Evolutionary conservation across 2,329 filamentous ascomycete species (phyloP), one percentile per base, ranked within the genome.

Genomic region (Pseudonectria foliicola): DNA sequence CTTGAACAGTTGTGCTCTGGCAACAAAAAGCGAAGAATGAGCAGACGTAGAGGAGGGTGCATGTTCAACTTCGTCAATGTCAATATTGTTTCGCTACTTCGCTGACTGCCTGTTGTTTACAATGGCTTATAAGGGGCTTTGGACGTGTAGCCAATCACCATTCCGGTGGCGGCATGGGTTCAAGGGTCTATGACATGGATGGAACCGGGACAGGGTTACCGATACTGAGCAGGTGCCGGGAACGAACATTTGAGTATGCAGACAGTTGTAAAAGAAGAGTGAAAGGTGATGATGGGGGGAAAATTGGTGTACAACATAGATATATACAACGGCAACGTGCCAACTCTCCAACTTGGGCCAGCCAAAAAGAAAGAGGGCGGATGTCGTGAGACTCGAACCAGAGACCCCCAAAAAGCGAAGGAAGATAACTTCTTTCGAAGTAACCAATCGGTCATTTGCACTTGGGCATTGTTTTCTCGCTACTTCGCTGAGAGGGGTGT

Each of bases 401-500:
- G n/a, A n/a, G n/a, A n/a, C n/a, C n/a, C n/a, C n/a, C 18, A 42
- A 42, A 42, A 42, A 40, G 40, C 37, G 40, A 42, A 39, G 37
- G 15, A 23, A 13, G 40, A 37, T 40, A 40, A 37, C 40, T 40
- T 26, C 23, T 34, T 44, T 7, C 10, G 25, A 21, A 21, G 5
- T 21, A 8, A 21, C 18, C 18, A 8, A 6, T 21, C 5, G 8
- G 18, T 21, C 18, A 8, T n/a, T n/a, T n/a, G n/a, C n/a, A n/a
- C n/a, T n/a, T n/a, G 18, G 8, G 5, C 18, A 21, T 21, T 8
- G 8, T 21, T 6, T 21, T 21, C 18, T 21, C 8, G 35, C 35
- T 37, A 37, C 35, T 37, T 37, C 30, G 30, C 35, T 33, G 30
- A 25, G 11, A 14, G 13, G n/a, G 3, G 11, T 14, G 4, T 7